Evolutionary conservation across 768 basidiomycete genomes (phyloP).

Genomic region (Stropharia rugosoannulata): DNA sequence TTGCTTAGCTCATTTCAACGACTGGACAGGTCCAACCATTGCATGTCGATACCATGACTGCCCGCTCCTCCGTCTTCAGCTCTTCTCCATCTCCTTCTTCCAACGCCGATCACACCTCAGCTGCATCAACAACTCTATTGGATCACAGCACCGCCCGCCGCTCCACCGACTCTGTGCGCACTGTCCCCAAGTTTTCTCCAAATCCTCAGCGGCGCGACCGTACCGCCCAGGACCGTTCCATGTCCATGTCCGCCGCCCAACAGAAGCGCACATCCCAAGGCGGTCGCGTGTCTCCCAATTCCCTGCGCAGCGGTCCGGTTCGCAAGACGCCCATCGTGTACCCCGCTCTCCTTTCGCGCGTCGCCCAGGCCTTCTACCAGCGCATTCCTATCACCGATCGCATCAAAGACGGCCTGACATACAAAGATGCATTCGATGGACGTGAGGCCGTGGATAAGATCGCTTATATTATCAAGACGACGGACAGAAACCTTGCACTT

Average conservation of each 20-base stretch:
- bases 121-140: conserved; percentile 31
- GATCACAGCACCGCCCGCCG: conserved; percentile 46
- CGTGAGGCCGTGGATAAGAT: conserved; percentile 97
- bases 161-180: conserved; percentile 71
- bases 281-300: conserved; percentile 40
- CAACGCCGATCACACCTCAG: conserved; percentile 36
- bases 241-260: conserved; percentile 71
- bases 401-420: conserved; percentile 92
- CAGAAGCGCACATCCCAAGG: conserved; percentile 30
- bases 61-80: conserved; percentile 39
- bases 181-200: conserved; percentile 46
- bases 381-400: conserved; percentile 77
- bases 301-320: conserved; percentile 32
- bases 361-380: conserved; percentile 90
- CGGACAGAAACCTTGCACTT: conserved; percentile 93
- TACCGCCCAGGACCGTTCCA: conserved; percentile 62
- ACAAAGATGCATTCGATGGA: conserved; percentile 96
- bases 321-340: conserved; percentile 80
- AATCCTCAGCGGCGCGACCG: conserved; percentile 55
- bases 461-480: conserved; percentile 97
- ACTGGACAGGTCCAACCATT: conserved; percentile 41
- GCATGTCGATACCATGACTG: conserved; percentile 55
- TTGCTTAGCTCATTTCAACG: conserved; percentile 6
- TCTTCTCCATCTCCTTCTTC: conserved; percentile 29
- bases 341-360: conserved; percentile 93